Evolutionary conservation across 805 yeast species (phyloP).

Genomic region (Starmerella bombi): DNA sequence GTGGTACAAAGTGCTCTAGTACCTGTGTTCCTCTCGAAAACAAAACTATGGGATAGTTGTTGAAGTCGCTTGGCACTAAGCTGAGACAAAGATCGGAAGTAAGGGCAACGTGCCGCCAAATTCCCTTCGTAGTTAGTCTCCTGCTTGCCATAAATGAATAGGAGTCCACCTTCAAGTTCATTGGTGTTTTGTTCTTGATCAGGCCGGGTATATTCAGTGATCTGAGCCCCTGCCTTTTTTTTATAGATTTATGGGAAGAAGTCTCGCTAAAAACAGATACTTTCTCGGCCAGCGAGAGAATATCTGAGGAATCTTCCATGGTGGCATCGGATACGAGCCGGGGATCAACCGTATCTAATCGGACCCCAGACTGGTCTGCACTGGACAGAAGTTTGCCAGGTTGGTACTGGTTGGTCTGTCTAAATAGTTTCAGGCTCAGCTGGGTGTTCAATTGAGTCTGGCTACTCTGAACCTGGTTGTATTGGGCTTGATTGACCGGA

Average conservation of each 20-base stretch:
- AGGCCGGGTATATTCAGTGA: neutral
- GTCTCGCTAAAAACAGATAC: neutral
- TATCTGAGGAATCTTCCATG: neutral
- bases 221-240: neutral
- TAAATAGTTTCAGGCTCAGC: neutral
- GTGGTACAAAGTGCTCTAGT: constrained; percentile 5
- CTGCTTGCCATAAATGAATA: constrained; percentile 4
- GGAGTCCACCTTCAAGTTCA: constrained; percentile 2
- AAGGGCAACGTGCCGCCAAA: constrained; percentile 15
- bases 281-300: neutral
- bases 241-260: neutral
- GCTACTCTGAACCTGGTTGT: too few species aligned
- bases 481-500: neutral
- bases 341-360: neutral
- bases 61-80: constrained; percentile 5
- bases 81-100: constrained; percentile 10
- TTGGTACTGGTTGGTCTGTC: neutral
- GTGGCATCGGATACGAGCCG: neutral
- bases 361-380: too few species aligned
- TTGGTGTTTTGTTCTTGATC: neutral
- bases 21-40: constrained; percentile 4
- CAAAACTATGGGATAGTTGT: constrained; percentile 3
- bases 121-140: neutral
- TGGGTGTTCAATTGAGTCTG: neutral
- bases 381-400: too few species aligned